Evolutionary conservation across 176 grass and related monocot species (phyloP), one percentile per base, ranked within the genome.

Genomic region (Cenchrus fungigraminus): DNA sequence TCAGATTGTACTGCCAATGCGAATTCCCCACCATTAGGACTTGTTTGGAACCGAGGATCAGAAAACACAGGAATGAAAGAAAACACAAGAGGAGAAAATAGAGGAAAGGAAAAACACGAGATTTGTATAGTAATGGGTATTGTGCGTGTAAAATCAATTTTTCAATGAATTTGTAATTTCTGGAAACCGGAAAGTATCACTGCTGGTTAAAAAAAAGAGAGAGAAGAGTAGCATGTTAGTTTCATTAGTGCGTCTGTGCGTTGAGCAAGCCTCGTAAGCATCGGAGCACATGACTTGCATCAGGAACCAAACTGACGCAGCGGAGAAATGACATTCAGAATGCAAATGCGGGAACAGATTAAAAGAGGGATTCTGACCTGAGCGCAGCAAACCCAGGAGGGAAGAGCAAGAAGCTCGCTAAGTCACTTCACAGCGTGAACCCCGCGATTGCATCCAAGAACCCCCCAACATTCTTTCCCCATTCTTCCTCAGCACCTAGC

Each of bases 281-380:
- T 25, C 44, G 42, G 73, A 56, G 31, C 51, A 74, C 29, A 37
- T 2, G 7, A 44, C 12, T 14, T 59, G 76, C 40, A 11, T 12
- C 29, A 19, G 31, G 63, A 69, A 43, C 50, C 32, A 58, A 29
- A 77, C 25, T 15, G 46, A 62, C 37, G 47, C 10, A 19, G 4
- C 59, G 3, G 8, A 12, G 19, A 31, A 62, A 17, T 40, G 2
- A 9, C 72, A 64, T 46, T 83, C 53, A 16, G 12, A 47, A 8
- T 37, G 0, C 15, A 54, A 67, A 29, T 37, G 14, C 9, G 60
- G 43, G 11, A 31, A 13, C 31, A 47, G 0, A 6, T 19, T 12
- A 31, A 13, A 20, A 47, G 0, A 6, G 29, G 62, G 47, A 13
- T 31, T 37, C 47, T 78, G 44, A 90, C 78, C 78, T 90, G 46